Percentiles rank a stretch among this genome's conserved stretches.
These are phyloP conservation scores for Candida dubliniensis DNA, from an alignment of 1,139 yeast genomes.

Conservation along the genomic window DNA sequence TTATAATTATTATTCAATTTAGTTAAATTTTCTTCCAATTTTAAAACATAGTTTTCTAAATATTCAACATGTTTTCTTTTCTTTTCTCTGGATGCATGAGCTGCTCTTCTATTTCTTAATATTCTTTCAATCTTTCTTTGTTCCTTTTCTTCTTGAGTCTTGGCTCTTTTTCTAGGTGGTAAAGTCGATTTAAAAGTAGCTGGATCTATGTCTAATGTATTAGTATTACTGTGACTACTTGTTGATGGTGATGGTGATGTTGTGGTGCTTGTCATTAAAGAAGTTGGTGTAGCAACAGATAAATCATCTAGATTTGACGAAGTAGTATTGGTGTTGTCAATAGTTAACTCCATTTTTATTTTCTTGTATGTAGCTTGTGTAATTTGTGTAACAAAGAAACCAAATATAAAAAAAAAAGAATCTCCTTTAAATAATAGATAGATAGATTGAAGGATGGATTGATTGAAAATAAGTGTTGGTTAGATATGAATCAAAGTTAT, in stretches of 20 bases:
- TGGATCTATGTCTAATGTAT: constrained; percentile 8
- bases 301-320: no score
- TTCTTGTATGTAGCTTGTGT: no score
- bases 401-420: no score
- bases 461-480: no score
- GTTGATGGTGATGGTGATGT: neutral
- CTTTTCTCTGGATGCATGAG: constrained; percentile 96
- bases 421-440: no score
- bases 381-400: no score
- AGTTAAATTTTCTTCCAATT: constrained; percentile 43
- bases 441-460: no score
- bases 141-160: constrained; percentile 95
- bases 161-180: constrained; percentile 96
- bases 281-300: neutral
- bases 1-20: constrained; percentile 26
- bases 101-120: constrained; percentile 92
- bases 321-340: no score
- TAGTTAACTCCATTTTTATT: no score
- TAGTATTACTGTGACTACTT: neutral
- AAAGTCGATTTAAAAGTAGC: constrained; percentile 45
- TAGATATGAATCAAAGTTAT: no score
- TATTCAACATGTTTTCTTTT: constrained; percentile 90
- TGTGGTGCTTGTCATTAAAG: neutral
- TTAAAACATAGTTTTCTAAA: constrained; percentile 64
- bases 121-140: constrained; percentile 93